Evolutionary conservation across 805 yeast genomes (phyloP).

Genomic region (Candida chauliodis): DNA sequence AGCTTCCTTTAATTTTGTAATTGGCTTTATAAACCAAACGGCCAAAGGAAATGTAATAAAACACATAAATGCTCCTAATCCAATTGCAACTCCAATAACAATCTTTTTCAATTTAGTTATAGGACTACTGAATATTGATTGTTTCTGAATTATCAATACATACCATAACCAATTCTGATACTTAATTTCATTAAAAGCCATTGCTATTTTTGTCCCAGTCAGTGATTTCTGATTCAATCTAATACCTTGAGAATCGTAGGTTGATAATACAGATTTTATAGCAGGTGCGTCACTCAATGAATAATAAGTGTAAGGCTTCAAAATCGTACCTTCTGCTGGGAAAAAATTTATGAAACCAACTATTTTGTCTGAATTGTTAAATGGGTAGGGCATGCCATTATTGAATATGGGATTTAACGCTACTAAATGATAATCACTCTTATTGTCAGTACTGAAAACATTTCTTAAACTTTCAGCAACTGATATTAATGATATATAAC

Average conservation of each 20-base stretch:
- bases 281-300: conserved; percentile 23
- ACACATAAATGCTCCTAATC: conserved; percentile 70
- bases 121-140: conserved; percentile 58
- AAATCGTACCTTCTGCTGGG: conserved; percentile 16
- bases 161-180: conserved; percentile 54
- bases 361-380: conserved; percentile 1
- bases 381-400: neutral
- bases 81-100: conserved; percentile 74
- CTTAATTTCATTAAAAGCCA: conserved; percentile 30
- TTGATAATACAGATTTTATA: conserved; percentile 23
- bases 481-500: conserved; percentile 3
- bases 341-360: conserved; percentile 40
- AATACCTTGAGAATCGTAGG: conserved; percentile 19
- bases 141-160: conserved; percentile 65
- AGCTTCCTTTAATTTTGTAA: conserved; percentile 72
- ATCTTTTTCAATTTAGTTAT: conserved; percentile 59
- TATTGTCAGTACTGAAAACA: conserved; percentile 1
- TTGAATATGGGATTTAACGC: conserved; percentile 4
- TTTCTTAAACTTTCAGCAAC: conserved; percentile 2
- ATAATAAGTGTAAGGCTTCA: conserved; percentile 21
- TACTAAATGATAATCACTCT: neutral
- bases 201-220: conserved; percentile 25
- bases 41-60: conserved; percentile 78
- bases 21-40: conserved; percentile 80
- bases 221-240: conserved; percentile 21